These are phyloP conservation scores for Phialophora macrospora DNA, from an alignment of 2,329 filamentous ascomycete species.

Conservation along the genomic window DNA sequence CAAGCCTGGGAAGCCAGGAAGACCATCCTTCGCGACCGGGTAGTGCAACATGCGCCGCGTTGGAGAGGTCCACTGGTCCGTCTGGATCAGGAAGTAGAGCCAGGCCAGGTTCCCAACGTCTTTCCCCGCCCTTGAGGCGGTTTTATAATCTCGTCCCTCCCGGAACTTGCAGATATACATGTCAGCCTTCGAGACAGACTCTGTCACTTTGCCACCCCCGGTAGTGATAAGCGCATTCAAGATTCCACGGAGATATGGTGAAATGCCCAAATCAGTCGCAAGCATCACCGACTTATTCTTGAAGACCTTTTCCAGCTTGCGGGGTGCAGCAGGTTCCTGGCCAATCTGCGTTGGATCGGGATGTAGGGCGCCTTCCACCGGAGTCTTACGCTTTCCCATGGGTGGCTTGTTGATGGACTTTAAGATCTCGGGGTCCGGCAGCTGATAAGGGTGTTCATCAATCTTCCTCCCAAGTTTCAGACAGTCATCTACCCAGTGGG, in stretches of 20 bases:
- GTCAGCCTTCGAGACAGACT: slow-evolving; percentile 70
- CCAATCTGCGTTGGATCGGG: slow-evolving; percentile 44
- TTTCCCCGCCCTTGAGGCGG: slow-evolving; percentile 75
- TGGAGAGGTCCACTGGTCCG: slow-evolving; percentile 87
- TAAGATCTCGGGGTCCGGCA: slow-evolving; percentile 87
- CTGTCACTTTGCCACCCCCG: slow-evolving; percentile 72
- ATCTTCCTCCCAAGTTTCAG: slow-evolving; percentile 90
- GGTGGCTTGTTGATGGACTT: slow-evolving; percentile 60
- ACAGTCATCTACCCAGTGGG: slow-evolving; percentile 91
- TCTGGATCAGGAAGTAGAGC: slow-evolving; percentile 89
- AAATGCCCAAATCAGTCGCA: slow-evolving; percentile 73
- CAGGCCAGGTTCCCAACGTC: slow-evolving; percentile 91
- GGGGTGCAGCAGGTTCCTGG: slow-evolving; percentile 43
- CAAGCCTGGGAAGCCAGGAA: slow-evolving; percentile 76
- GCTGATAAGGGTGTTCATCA: slow-evolving; percentile 80
- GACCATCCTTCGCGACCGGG: slow-evolving; percentile 74
- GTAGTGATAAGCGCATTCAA: slow-evolving; percentile 72
- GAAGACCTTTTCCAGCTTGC: slow-evolving; percentile 70
- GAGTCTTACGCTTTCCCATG: slow-evolving; percentile 61
- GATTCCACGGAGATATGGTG: slow-evolving; percentile 66
- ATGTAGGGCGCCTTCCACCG: slow-evolving; percentile 69
- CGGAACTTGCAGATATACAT: slow-evolving; percentile 88
- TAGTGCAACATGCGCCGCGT: slow-evolving; percentile 85
- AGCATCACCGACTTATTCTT: slow-evolving; percentile 77
- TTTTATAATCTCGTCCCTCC: slow-evolving; percentile 76